Base-by-base conservation (phyloP, 345 rosid species). In the Lumnitzera littorea region DNA sequence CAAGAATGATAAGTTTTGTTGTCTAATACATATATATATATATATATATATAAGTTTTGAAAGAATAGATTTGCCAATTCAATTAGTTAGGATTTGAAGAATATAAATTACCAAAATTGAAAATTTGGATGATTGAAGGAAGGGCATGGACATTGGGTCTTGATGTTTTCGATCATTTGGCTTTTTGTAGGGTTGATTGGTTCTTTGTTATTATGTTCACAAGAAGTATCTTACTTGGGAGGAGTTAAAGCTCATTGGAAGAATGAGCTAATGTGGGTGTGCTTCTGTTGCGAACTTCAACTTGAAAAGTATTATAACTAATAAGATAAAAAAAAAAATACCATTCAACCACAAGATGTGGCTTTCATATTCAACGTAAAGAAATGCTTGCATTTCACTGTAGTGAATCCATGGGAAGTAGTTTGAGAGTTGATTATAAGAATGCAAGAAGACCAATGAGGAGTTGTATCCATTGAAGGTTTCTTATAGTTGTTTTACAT, bases 381-480 rank as follows among this genome's bases (percentile, higher is more conserved):
- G 15, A 24, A 64, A 61, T 58, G 68, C 43, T 84, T 15, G 43
- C 82, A 16, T 81, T 76, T 63, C 60, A 73, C 47, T 55, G 71
- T 13, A 71, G 84, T 72, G 82, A 76, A 24, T 61, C 77, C 24
- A 76, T 79, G 78, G 84, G 87, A 46, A 68, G 65, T 2, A 46
- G 78, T 69, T 17, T 80, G 71, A 82, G 70, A 74, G 53, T 63
- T 58, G 57, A 83, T 1, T 46, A 54, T 60, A 68, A 60, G 49
- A 75, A 66, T 67, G 51, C 69, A 11, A 24, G 60, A 65, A 67
- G 77, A 71, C 58, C 76, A 27, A 64, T 67, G 62, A 81, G 70
- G 47, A 66, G 67, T 62, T 50, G 49, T 31, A 65, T 55, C 78
- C 77, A 66, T 72, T 81, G 67, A 74, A 81, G 98, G 98, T 91